Percentiles rank a stretch among this genome's conserved stretches.
These are phyloP conservation scores for Trichoderma erinaceum DNA, from an alignment of 495 filamentous ascomycete species.

Conservation along the genomic window DNA sequence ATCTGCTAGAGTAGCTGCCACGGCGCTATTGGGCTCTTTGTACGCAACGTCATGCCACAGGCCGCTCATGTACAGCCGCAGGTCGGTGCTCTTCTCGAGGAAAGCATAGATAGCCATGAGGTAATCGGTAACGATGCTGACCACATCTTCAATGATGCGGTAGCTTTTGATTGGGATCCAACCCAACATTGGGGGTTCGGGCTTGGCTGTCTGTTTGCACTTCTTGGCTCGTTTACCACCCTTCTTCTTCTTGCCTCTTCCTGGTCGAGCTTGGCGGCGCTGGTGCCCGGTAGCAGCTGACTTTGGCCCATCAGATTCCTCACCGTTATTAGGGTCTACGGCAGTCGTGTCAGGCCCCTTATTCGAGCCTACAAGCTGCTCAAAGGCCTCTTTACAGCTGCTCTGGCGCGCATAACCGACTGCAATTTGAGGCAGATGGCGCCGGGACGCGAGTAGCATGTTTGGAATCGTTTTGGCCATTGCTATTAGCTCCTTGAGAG, in stretches of 20 bases:
- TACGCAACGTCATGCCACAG: conserved; percentile 44
- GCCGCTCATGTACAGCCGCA: conserved; percentile 33
- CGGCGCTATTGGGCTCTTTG: conserved; percentile 38
- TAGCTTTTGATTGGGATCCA: conserved; percentile 40
- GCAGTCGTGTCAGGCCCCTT: neutral
- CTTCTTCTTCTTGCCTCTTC: conserved; percentile 1
- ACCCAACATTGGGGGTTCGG: conserved; percentile 4
- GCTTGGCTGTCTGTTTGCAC: neutral
- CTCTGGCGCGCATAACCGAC: neutral
- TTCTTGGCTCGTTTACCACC: neutral
- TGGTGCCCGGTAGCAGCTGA: neutral
- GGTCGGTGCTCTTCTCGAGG: conserved; percentile 26
- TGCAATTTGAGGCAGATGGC: neutral
- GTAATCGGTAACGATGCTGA: conserved; percentile 28
- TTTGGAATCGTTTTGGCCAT: neutral
- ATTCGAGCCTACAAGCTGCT: neutral
- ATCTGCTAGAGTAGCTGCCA: conserved; percentile 39
- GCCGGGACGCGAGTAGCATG: neutral
- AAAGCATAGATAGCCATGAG: conserved; percentile 36
- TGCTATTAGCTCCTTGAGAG: neutral
- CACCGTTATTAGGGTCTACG: neutral
- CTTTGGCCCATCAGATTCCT: neutral
- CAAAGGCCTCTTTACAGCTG: neutral
- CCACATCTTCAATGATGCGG: conserved; percentile 30
- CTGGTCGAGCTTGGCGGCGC: neutral